Evolutionary conservation across 139 green algal genomes (phyloP).

Genomic region (Closterium sp.): DNA sequence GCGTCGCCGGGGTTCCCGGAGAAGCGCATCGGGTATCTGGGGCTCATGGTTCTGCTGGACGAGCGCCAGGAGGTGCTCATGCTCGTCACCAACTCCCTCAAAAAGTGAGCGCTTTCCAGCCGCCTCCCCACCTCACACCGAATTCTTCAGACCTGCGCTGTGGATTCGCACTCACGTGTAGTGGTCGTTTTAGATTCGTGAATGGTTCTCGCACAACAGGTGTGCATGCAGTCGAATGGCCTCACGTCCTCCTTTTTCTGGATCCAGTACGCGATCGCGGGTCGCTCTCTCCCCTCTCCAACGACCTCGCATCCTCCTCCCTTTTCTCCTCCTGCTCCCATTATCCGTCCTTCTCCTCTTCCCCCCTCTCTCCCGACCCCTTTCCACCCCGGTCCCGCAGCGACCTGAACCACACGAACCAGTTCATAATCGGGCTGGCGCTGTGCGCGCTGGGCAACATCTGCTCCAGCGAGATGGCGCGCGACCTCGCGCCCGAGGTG

Average conservation of each 20-base stretch:
- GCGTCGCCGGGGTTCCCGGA: conserved; percentile 40
- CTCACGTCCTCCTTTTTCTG: background rate
- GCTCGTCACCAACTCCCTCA: conserved; percentile 98
- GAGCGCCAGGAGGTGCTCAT: conserved; percentile 99
- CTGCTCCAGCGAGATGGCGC: conserved; percentile 93
- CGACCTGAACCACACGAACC: conserved; percentile 54
- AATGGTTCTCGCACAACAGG: no score
- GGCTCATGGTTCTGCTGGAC: conserved; percentile 95
- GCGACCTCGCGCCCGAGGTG: conserved; percentile 92
- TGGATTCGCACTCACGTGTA: background rate
- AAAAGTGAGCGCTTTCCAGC: conserved; percentile 63
- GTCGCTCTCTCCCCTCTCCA: background rate
- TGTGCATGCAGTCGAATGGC: no score
- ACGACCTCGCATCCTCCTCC: background rate
- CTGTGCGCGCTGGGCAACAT: conserved; percentile 96
- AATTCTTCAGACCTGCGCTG: background rate
- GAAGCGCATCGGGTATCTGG: conserved; percentile 92
- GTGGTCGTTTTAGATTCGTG: background rate
- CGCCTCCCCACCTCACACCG: background rate
- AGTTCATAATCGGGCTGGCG: conserved; percentile 88
- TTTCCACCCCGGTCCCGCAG: conserved; percentile 22
- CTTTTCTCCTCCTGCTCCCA: background rate
- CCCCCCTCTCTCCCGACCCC: background rate
- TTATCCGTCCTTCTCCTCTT: background rate
- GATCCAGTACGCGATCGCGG: background rate